Evolutionary conservation across 2,329 filamentous ascomycete species (phyloP).

Genomic region (Aspergillus nomiae): DNA sequence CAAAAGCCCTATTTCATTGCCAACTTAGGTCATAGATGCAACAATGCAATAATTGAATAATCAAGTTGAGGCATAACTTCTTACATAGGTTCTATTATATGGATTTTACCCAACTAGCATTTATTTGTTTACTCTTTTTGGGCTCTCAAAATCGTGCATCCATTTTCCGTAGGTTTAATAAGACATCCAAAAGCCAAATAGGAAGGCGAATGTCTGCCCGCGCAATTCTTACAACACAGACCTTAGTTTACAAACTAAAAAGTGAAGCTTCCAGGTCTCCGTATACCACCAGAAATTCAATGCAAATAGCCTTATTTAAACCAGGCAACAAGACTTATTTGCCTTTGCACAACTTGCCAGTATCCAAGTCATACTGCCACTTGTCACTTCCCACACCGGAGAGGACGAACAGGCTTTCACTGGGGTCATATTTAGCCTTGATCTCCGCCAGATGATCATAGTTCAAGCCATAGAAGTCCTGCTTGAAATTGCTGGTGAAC

Average conservation of each 20-base stretch:
- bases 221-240: not conserved
- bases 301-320: too few species aligned
- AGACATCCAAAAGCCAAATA: not conserved
- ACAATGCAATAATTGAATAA: not conserved
- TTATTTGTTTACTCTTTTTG: not conserved
- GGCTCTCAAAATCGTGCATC: not conserved
- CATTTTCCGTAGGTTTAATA: not conserved
- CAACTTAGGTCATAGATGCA: not conserved
- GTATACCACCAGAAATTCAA: not conserved
- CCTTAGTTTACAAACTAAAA: not conserved
- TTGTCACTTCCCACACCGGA: constrained; percentile 24
- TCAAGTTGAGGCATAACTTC: not conserved
- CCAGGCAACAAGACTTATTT: not conserved
- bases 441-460: constrained; percentile 29
- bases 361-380: constrained; percentile 23
- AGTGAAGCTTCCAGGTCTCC: not conserved
- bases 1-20: not conserved
- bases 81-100: not conserved
- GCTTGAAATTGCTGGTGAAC: constrained; percentile 18
- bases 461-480: constrained; percentile 29
- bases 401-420: constrained; percentile 17
- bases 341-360: constrained; percentile 18
- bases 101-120: not conserved
- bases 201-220: not conserved
- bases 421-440: constrained; percentile 33